Base-by-base conservation (phyloP, 805 yeast species). In the Aciculoconidium aculeatum region DNA sequence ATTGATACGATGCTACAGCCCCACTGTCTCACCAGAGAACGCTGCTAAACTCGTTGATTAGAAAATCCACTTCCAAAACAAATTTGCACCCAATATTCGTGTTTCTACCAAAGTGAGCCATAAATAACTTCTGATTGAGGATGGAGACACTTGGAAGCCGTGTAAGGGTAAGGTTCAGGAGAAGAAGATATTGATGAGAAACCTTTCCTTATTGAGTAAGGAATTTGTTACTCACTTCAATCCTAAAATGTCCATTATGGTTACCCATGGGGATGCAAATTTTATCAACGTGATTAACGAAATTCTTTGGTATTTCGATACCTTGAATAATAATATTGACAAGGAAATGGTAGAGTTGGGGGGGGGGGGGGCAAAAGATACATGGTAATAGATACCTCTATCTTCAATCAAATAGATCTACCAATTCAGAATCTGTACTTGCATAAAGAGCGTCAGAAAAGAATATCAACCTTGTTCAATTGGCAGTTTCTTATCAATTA, bases 161-260 rank as follows among this genome's bases (percentile, higher is more conserved):
- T n/a, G n/a, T n/a, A n/a, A n/a, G n/a, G n/a, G n/a, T n/a, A n/a
- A n/a, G n/a, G n/a, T n/a, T n/a, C n/a, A n/a, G n/a, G n/a, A n/a
- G n/a, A n/a, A n/a, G n/a, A n/a, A n/a, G 25, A 30, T 30, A 25
- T 17, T 30, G 15, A 25, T 30, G 14, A 25, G 33, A 17, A 21
- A 28, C 17, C 20, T 25, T n/a, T 30, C 33, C 4, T 25, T 30
- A 21, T 11, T 30, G 13, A 28, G 24, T 28, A 21, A 25, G 20
- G 17, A 21, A 15, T 24, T 30, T 20, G 28, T 30, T 9, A 19
- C 20, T 16, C 19, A 28, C 7, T 30, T 30, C 25, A 30, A 30
- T 23, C 33, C 33, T 3, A 30, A 30, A 21, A 30, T 30, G 12
- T 24, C 33, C 15, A 9, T 30, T 5, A 25, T 30, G 13, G 29